A percentile compares a stretch with the other conserved stretches of the same genome.
These are phyloP conservation scores for Metschnikowia chrysomelidarum DNA, from an alignment of 805 yeast genomes.

Conservation along the genomic window DNA sequence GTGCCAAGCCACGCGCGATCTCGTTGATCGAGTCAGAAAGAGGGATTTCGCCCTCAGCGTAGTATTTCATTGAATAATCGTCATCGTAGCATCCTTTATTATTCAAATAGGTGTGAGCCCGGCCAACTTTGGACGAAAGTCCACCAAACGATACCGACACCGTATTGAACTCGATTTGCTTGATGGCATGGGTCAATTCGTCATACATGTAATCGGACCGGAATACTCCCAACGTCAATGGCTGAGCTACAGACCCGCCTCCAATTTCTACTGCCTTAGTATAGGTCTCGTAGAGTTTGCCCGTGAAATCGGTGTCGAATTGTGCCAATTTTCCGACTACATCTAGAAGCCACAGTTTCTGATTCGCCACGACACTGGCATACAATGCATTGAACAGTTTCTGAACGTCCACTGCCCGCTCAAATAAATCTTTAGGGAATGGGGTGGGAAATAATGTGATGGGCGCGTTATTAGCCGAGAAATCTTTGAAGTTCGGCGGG, in stretches of 20 bases:
- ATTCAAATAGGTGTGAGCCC: conserved; percentile 68
- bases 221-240: conserved; percentile 76
- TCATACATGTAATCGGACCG: conserved; percentile 82
- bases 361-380: conserved; percentile 56
- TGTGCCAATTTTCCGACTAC: conserved; percentile 54
- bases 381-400: conserved; percentile 69
- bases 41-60: conserved; percentile 54
- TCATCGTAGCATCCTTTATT: conserved; percentile 53
- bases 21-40: conserved; percentile 60
- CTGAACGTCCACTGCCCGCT: conserved; percentile 66
- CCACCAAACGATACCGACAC: conserved; percentile 96
- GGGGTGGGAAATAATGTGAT: conserved; percentile 91
- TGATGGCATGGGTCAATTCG: conserved; percentile 51
- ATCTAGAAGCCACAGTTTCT: conserved; percentile 57
- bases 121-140: conserved; percentile 73
- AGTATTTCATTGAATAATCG: conserved; percentile 39
- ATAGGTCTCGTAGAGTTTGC: conserved; percentile 66
- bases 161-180: conserved; percentile 96
- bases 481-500: conserved; percentile 52
- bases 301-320: conserved; percentile 77
- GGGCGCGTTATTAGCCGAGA: conserved; percentile 68
- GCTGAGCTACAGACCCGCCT: conserved; percentile 48
- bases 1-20: conserved; percentile 67
- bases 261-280: conserved; percentile 46
- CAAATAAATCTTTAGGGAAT: conserved; percentile 65